Base-by-base conservation (phyloP, 2,329 filamentous ascomycete species). In the Pseudocercospora pini-densiflorae region DNA sequence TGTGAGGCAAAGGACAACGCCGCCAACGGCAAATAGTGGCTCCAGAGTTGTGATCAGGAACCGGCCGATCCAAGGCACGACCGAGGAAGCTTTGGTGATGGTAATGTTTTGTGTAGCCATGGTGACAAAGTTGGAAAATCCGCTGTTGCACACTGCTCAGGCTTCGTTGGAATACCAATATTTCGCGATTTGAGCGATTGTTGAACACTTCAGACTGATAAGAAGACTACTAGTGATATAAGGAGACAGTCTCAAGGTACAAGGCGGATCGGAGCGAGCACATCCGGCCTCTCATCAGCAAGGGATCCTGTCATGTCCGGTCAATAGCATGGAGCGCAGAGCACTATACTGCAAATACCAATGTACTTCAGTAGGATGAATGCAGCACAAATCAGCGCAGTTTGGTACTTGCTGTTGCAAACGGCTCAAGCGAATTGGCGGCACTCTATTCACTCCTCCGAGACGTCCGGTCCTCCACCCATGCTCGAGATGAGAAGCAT, bases 11-110 rank as follows among this genome's bases (percentile, higher is more conserved):
- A 73, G 51, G 14, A 73, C 27, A 3, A 71, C 68, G 64, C 74
- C 74, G 53, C 68, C 68, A 43, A 76, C 29, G 24, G 74, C 71
- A 66, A 72, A 71, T 27, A 75, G 33, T 9, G 73, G 71, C 63
- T 76, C 74, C 31, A 75, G 29, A 24, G 69, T 72, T 21, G 69
- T 71, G 16, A 76, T 71, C 45, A 73, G 69, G 60, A 75, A 69
- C 40, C 73, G 74, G 63, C 67, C 71, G 62, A 69, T 19, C 43
- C 53, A 62, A 2, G 74, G 74, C 10, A 76, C 63, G 7, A 68
- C 64, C 9, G 66, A 57, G 51, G 74, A 71, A 14, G 74, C 74
- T 63, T 71, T 70, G 53, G 51, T 51, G 59, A 61, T 54, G 47
- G 65, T 27, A 36, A 67, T 60, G 45, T 7, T 61, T 49, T 43